Percentiles rank a stretch among this genome's conserved stretches.
Evolutionary conservation across 805 yeast species (phyloP).

Genomic region (Candida sithepensis): DNA sequence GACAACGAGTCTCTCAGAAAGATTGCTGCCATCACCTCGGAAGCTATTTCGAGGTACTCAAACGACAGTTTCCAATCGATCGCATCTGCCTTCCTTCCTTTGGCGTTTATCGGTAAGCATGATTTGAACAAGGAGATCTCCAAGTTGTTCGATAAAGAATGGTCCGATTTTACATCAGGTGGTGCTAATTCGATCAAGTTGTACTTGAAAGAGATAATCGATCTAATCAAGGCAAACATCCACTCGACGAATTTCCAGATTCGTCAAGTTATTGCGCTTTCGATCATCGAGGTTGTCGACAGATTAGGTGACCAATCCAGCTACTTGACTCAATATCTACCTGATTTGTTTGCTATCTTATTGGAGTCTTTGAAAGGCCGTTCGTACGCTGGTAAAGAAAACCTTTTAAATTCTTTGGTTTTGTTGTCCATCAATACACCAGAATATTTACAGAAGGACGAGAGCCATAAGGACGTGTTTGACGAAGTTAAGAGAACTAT

Average conservation of each 20-base stretch:
- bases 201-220: constrained; percentile 66
- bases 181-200: constrained; percentile 65
- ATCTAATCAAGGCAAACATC: constrained; percentile 46
- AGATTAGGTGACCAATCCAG: constrained; percentile 34
- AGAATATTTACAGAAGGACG: constrained; percentile 27
- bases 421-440: constrained; percentile 48
- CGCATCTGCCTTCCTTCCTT: constrained; percentile 66
- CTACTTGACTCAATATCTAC: constrained; percentile 14
- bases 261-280: constrained; percentile 66
- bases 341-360: constrained; percentile 48
- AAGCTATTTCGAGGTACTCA: constrained; percentile 64
- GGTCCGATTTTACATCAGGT: constrained; percentile 79
- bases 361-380: constrained; percentile 68
- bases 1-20: constrained; percentile 38
- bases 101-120: constrained; percentile 73
- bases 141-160: constrained; percentile 53
- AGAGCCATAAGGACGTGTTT: constrained; percentile 28
- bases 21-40: constrained; percentile 59
- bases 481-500: constrained; percentile 42
- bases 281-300: constrained; percentile 57
- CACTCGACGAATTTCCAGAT: constrained; percentile 56
- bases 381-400: constrained; percentile 86
- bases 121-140: constrained; percentile 50
- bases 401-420: constrained; percentile 66
- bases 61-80: constrained; percentile 62